Evolutionary conservation across 331 rosid genomes (phyloP).

Genomic region (Ulmus americana): DNA sequence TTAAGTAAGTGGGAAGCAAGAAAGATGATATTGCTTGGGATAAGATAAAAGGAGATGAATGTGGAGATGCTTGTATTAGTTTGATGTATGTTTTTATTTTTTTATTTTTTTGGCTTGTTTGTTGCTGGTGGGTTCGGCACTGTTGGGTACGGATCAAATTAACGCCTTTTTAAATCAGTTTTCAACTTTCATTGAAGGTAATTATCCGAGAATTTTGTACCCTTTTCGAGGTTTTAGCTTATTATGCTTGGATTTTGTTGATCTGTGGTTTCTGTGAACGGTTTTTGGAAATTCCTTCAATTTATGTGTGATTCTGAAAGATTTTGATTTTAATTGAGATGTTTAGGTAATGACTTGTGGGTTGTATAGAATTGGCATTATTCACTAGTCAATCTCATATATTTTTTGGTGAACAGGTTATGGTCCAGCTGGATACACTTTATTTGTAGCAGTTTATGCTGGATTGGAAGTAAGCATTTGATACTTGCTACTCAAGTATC

Average conservation of each 20-base stretch:
- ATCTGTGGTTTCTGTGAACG: background rate
- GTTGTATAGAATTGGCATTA: too few relatives aligned
- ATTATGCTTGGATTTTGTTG: constrained; percentile 3
- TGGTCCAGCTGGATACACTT: constrained; percentile 90
- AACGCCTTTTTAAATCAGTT: too few relatives aligned
- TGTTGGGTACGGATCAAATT: constrained; percentile 77
- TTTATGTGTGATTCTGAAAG: background rate
- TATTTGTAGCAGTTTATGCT: constrained; percentile 88
- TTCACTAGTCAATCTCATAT: background rate
- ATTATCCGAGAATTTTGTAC: background rate
- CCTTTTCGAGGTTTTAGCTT: background rate
- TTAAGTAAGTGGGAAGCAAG: background rate
- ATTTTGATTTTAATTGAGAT: background rate
- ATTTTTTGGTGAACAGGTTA: constrained; percentile 53
- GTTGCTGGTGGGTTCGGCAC: constrained; percentile 60
- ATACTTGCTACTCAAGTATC: constrained; percentile 18
- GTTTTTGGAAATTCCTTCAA: background rate
- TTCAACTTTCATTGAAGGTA: too few relatives aligned
- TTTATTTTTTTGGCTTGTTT: constrained; percentile 52
- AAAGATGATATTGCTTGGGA: too few relatives aligned
- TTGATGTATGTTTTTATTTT: too few relatives aligned
- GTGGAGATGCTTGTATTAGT: too few relatives aligned
- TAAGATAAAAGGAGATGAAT: too few relatives aligned
- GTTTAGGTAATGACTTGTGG: background rate
- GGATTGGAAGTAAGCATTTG: constrained; percentile 69